Evolutionary conservation across 768 basidiomycete genomes (phyloP), one percentile per base, ranked within the genome.

Genomic region (Suillus bovinus): DNA sequence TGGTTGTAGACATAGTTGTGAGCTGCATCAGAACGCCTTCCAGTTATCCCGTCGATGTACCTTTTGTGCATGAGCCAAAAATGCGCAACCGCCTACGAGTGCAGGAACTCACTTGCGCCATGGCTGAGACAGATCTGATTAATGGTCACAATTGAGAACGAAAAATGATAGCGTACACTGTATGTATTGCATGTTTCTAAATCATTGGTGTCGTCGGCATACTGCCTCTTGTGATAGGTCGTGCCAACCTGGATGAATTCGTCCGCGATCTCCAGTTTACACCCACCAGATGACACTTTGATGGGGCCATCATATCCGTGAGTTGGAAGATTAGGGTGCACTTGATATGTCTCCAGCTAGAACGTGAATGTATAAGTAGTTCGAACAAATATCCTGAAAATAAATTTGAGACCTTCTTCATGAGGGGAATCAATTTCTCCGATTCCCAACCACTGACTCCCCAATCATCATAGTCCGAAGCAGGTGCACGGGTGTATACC

Each of bases 21-120:
- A 42, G 87, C 78, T 0, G 80, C 67, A 67, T 89, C 86, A 0
- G 86, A 86, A 24, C 88, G 82, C 47, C 66, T 76, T 27, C 88
- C 87, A 2, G 78, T 83, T 42, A 77, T 70, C 7, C 66, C 71
- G 63, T 84, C 78, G 38, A 88, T 79, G 72, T 83, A 89, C 69
- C 87, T 89, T 46, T 11, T 42, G 63, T 10, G 22, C 31, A 57
- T 29, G 24, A 38, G 14, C 11, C 11, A 42, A 33, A 3, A 10
- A 11, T 9, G 6, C 14, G 20, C 14, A 14, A 10, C 20, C 6
- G 4, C 20, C 7, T 10, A 10, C 17, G n/a, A 16, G 41, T 29
- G 20, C 2, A 33, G 2, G 65, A 0, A 42, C 77, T 64, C 61
- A 86, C 86, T 80, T 85, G 57, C 74, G 77, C 83, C 84, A 86